Base-by-base conservation (phyloP, 768 basidiomycete species). In the Panus rudis region DNA sequence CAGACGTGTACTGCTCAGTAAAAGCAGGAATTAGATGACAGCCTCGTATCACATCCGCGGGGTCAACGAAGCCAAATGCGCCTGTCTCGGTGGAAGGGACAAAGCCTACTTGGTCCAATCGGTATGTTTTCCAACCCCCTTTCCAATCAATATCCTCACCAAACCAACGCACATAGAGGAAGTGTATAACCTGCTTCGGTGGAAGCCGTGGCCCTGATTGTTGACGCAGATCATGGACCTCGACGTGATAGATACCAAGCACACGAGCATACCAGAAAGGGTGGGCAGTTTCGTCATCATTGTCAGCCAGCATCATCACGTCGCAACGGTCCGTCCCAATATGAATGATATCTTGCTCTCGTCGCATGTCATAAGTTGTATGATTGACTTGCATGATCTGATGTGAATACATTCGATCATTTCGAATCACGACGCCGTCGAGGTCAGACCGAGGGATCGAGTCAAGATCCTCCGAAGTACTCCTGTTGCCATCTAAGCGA, bases 111-210 rank as follows among this genome's bases (percentile, higher is more conserved):
- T 13, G 21, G 11, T 37, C 12, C 11, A 37, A 20, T 37, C 8
- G 14, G 35, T 8, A 8, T 12, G 8, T 11, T 11, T 8, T 8
- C 35, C 35, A 37, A 0, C 70, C 52, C 38, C 51, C 3, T 21
- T 39, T 25, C 51, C 35, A 8, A 17, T 20, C 21, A 11, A 20
- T 20, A 20, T 62, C 56, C 0, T 37, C 33, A 0, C 59, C 63
- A 20, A 65, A 49, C 67, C 67, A 70, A 0, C 56, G 56, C 13
- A 69, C 60, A 63, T 63, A 67, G 2, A 70, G 48, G 22, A 70
- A 52, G 7, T 66, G 21, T 3, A 1, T 4, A 19, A 3, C 32
- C 30, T 12, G 45, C 20, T 11, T 28, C 42, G 2, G 44, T 47
- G 17, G 49, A 44, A 4, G 42, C 3, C 1, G 59, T 48, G 2